Evolutionary conservation across 2,329 filamentous ascomycete species (phyloP).

Genomic region (Alternaria triticimaculans): DNA sequence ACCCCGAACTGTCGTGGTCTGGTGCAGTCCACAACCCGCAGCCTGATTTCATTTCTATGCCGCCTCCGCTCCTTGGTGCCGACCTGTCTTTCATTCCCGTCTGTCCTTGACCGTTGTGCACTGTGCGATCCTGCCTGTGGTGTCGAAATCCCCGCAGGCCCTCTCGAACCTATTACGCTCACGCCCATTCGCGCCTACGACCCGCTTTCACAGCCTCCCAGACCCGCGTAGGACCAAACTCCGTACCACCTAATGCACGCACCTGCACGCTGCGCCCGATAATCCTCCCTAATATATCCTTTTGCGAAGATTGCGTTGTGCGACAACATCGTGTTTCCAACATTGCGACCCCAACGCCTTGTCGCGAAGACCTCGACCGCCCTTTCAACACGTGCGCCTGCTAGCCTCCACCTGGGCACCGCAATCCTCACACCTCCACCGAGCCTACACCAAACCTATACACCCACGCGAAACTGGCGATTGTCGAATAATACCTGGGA

Average conservation of each 20-base stretch:
- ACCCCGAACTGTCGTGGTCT: slow-evolving; percentile 8
- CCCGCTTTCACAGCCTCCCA: slow-evolving; percentile 1
- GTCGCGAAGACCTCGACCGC: neutral
- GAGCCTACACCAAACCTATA: neutral
- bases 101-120: slow-evolving; percentile 12
- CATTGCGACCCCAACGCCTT: neutral
- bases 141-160: neutral
- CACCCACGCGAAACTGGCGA: slow-evolving; percentile 13
- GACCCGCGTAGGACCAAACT: neutral
- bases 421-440: neutral
- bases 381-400: neutral
- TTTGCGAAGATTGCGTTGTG: neutral
- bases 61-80: slow-evolving; percentile 9
- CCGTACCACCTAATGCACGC: neutral
- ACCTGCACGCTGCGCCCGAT: slow-evolving; percentile 1
- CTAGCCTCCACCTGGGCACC: neutral
- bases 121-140: neutral
- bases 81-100: slow-evolving; percentile 15
- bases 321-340: slow-evolving; percentile 1
- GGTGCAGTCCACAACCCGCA: slow-evolving; percentile 6
- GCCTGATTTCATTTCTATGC: slow-evolving; percentile 15
- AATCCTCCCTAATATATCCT: neutral
- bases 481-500: slow-evolving; percentile 8
- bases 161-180: neutral
- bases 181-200: neutral